Conservation (phyloP, 2,329 filamentous ascomycete species). For the Stagonosporopsis chrysanthemi region DNA sequence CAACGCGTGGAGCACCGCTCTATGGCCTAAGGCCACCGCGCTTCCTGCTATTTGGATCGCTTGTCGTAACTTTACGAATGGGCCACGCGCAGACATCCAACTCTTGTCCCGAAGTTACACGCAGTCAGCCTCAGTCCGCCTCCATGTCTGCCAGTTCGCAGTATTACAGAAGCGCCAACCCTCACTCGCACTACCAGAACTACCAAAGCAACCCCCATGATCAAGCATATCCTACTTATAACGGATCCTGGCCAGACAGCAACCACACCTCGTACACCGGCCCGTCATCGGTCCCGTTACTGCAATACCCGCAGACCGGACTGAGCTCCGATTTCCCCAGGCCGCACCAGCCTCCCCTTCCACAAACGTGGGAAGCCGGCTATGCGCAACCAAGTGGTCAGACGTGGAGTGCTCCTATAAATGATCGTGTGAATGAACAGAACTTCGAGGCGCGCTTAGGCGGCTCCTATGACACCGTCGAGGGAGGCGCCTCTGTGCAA, state of each 20-base stretch:
- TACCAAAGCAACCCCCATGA: conserved; percentile 31
- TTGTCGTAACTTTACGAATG: conserved; percentile 30
- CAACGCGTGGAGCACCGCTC: conserved; percentile 27
- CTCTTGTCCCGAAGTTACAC: conserved; percentile 30
- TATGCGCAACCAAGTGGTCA: conserved; percentile 28
- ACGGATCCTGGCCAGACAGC: conserved; percentile 35
- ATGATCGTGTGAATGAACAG: conserved; percentile 20
- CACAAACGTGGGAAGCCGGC: conserved; percentile 30
- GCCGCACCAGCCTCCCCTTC: conserved; percentile 24
- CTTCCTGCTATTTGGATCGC: conserved; percentile 28
- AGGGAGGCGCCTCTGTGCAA: conserved; percentile 28
- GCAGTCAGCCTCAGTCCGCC: conserved; percentile 34
- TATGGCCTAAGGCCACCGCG: conserved; percentile 31
- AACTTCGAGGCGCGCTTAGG: conserved; percentile 16
- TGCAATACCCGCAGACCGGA: conserved; percentile 37
- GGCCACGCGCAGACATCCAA: conserved; percentile 28
- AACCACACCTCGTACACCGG: conserved; percentile 34
- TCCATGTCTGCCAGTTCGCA: conserved; percentile 42
- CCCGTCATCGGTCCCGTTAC: conserved; percentile 32
- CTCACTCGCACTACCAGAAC: conserved; percentile 39
- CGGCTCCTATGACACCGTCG: conserved; percentile 28
- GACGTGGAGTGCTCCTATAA: conserved; percentile 28
- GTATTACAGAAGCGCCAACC: conserved; percentile 40
- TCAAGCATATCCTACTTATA: conserved; percentile 25
- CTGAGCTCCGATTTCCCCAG: conserved; percentile 34